Evolutionary conservation across 2,329 filamentous ascomycete species (phyloP).

Genomic region (Diaporthe nobilis): DNA sequence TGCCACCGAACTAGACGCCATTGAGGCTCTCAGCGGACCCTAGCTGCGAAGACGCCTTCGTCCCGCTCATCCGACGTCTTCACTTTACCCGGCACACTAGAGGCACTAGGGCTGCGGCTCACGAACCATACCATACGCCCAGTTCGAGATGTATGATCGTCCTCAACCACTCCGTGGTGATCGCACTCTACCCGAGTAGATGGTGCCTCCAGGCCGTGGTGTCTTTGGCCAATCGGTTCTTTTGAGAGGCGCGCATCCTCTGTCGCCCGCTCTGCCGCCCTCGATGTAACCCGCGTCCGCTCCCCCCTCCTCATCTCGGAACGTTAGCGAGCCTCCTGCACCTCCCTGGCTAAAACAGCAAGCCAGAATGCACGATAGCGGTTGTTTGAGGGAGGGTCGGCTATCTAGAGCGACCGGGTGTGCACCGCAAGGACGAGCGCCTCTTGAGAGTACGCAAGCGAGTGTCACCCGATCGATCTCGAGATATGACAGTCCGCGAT

Average conservation of each 20-base stretch:
- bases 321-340: constrained; percentile 3
- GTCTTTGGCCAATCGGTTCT: not conserved
- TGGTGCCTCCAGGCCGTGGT: constrained; percentile 1
- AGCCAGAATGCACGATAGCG: constrained; percentile 4
- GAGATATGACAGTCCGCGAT: constrained; percentile 18
- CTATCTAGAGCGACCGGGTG: constrained; percentile 17
- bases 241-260: not conserved
- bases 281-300: constrained; percentile 31
- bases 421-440: constrained; percentile 13
- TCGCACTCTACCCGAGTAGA: constrained; percentile 28
- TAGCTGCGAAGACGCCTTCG: constrained; percentile 15
- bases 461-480: constrained; percentile 13
- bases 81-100: constrained; percentile 26
- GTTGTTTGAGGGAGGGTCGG: constrained; percentile 8
- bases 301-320: not conserved
- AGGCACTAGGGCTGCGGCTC: constrained; percentile 24
- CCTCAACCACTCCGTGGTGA: constrained; percentile 25
- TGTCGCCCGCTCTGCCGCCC: constrained; percentile 21
- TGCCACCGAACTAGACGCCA: constrained; percentile 9
- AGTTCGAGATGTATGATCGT: constrained; percentile 22
- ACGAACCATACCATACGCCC: not conserved
- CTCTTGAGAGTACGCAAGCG: not conserved
- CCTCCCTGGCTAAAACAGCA: constrained; percentile 16
- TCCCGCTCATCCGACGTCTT: constrained; percentile 28
- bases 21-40: constrained; percentile 30